Percentiles rank a stretch among this genome's conserved stretches.
These are phyloP conservation scores for Globisporangium parvum DNA, from an alignment of 352 stramenopile genomes.

Conservation along the genomic window DNA sequence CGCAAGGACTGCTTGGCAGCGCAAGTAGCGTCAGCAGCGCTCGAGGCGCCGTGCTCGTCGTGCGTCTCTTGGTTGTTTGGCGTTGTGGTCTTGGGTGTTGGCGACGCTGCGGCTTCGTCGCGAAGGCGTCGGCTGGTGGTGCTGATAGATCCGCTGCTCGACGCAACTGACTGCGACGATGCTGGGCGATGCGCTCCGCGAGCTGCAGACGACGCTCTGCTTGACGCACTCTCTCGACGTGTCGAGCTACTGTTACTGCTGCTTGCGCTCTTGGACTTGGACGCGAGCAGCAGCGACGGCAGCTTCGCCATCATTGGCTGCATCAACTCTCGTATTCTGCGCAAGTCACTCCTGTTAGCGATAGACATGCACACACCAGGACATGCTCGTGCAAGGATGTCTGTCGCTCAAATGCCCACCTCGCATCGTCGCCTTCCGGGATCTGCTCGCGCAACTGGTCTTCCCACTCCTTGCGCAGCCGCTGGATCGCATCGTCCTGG, in stretches of 20 bases:
- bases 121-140: slow-evolving; percentile 1
- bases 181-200: background rate
- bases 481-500: slow-evolving; percentile 71
- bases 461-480: slow-evolving; percentile 59
- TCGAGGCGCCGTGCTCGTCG: slow-evolving; percentile 10
- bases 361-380: no score
- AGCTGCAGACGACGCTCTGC: slow-evolving; percentile 5
- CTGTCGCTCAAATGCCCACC: no score
- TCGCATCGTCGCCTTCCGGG: slow-evolving; percentile 32
- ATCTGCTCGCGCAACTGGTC: slow-evolving; percentile 49
- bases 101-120: background rate
- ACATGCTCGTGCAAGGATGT: no score
- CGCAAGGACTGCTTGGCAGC: background rate
- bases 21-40: background rate
- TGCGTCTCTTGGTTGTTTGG: slow-evolving; percentile 41
- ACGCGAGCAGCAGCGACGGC: slow-evolving; percentile 51
- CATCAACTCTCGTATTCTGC: slow-evolving; percentile 73
- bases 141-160: background rate
- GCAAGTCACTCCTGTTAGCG: no score
- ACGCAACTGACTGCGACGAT: slow-evolving; percentile 1
- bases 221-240: slow-evolving; percentile 6
- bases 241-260: background rate
- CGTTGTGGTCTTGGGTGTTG: background rate
- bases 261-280: slow-evolving; percentile 22
- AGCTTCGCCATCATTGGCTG: slow-evolving; percentile 68